Percentiles rank a stretch among this genome's conserved stretches.
Evolutionary conservation across 2,329 filamentous ascomycete genomes (phyloP).

Genomic region (Botrytis paeoniae): DNA sequence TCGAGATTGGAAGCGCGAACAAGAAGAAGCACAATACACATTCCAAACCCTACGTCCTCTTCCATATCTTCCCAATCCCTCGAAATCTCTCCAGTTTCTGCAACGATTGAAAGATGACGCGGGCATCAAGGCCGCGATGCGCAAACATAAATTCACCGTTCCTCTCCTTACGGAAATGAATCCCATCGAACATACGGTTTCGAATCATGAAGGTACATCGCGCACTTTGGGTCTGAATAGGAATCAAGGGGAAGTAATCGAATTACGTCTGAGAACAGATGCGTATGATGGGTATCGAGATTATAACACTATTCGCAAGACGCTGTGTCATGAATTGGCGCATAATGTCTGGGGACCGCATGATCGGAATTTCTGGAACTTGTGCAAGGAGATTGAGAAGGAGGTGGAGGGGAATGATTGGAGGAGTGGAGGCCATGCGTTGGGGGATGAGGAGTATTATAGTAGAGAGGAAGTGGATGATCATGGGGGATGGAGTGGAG

Average conservation of each 20-base stretch:
- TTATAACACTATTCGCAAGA: constrained; percentile 87
- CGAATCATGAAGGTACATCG: constrained; percentile 67
- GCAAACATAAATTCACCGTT: constrained; percentile 78
- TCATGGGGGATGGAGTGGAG: constrained; percentile 74
- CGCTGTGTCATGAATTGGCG: constrained; percentile 89
- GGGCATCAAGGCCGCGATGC: constrained; percentile 82
- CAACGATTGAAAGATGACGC: constrained; percentile 75
- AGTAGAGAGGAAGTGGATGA: constrained; percentile 56
- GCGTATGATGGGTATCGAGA: constrained; percentile 91
- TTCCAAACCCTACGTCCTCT: constrained; percentile 78
- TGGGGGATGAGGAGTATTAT: constrained; percentile 57
- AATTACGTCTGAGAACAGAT: constrained; percentile 87
- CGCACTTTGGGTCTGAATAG: constrained; percentile 83
- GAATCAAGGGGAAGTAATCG: constrained; percentile 85
- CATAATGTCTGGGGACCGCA: constrained; percentile 88
- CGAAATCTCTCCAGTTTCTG: constrained; percentile 68
- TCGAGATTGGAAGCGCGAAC: constrained; percentile 46
- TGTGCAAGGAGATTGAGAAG: constrained; percentile 81
- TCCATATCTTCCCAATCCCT: constrained; percentile 71
- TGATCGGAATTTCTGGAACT: constrained; percentile 82
- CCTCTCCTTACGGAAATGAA: constrained; percentile 94
- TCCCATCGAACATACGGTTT: constrained; percentile 71
- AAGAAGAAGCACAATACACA: constrained; percentile 63
- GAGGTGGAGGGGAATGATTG: constrained; percentile 83
- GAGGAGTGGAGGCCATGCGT: constrained; percentile 63